phyloP scores from a whole-genome alignment of 2,329 filamentous ascomycete genomes.

The Epichloe brachyelytri region DNA sequence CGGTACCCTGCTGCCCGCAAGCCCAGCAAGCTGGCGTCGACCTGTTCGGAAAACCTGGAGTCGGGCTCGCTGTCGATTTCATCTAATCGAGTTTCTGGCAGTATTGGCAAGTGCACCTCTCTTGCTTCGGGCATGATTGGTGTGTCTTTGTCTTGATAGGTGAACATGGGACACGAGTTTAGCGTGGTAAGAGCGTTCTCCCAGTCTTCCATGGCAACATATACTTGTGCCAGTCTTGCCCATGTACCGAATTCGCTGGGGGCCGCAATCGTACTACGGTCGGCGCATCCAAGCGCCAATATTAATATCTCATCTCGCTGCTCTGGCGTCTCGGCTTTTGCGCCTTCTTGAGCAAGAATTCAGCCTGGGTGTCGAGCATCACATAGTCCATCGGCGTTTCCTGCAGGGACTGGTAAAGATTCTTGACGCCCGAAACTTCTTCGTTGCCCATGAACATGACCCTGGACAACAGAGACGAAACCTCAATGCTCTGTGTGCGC shows the following conservation, averaged over 20 bases:
- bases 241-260: conserved; percentile 96
- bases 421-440: conserved; percentile 85
- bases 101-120: conserved; percentile 73
- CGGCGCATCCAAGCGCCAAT: conserved; percentile 84
- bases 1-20: conserved; percentile 82
- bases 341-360: conserved; percentile 82
- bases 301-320: conserved; percentile 56
- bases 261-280: conserved; percentile 85
- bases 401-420: conserved; percentile 78
- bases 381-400: conserved; percentile 96
- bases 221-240: conserved; percentile 87
- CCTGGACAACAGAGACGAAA: conserved; percentile 81
- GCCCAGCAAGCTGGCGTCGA: conserved; percentile 75
- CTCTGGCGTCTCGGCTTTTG: conserved; percentile 37
- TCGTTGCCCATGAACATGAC: conserved; percentile 92
- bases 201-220: conserved; percentile 90
- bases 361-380: conserved; percentile 85
- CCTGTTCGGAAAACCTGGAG: conserved; percentile 67
- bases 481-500: conserved; percentile 77
- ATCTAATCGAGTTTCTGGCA: conserved; percentile 81
- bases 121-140: conserved; percentile 88
- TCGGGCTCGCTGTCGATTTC: conserved; percentile 91
- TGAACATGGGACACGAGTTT: conserved; percentile 99
- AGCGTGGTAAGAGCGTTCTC: conserved; percentile 88
- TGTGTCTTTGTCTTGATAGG: conserved; percentile 95